These are phyloP conservation scores for Dissoconium aciculare DNA, from an alignment of 2,329 filamentous ascomycete genomes.

Conservation along the genomic window DNA sequence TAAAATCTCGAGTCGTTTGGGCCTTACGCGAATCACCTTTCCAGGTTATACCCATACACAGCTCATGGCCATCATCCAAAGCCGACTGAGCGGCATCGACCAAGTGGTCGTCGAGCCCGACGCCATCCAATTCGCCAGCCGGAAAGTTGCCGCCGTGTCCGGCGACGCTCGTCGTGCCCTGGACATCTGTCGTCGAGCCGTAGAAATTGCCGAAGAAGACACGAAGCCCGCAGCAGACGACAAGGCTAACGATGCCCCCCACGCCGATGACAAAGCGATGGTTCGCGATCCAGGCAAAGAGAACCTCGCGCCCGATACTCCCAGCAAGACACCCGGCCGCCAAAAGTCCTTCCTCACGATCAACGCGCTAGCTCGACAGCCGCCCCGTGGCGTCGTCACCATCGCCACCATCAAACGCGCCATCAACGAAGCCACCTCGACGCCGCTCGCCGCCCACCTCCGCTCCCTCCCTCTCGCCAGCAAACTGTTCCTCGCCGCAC, in stretches of 20 bases:
- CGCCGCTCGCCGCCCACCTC: conserved; percentile 78
- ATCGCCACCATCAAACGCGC: conserved; percentile 88
- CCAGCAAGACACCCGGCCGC: conserved; percentile 41
- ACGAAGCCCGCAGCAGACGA: no score
- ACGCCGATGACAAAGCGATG: conserved; percentile 16
- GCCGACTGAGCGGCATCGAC: conserved; percentile 76
- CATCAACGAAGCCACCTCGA: conserved; percentile 88
- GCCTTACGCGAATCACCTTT: conserved; percentile 88
- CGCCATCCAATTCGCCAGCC: conserved; percentile 86
- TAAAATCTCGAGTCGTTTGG: conserved; percentile 79
- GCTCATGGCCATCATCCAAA: conserved; percentile 92
- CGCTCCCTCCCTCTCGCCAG: conserved; percentile 65
- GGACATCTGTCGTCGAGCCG: conserved; percentile 87
- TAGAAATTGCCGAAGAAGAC: conserved; percentile 82
- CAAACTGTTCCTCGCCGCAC: conserved; percentile 72
- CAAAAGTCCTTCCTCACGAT: conserved; percentile 18
- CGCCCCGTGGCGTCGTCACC: conserved; percentile 50
- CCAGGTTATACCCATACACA: conserved; percentile 95
- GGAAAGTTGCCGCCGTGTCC: conserved; percentile 91
- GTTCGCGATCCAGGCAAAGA: conserved; percentile 14
- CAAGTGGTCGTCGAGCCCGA: conserved; percentile 74
- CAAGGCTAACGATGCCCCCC: conserved; percentile 6
- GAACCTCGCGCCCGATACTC: conserved; percentile 40
- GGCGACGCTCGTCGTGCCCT: conserved; percentile 84
- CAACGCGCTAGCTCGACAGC: conserved; percentile 3